Base-by-base conservation (phyloP, 306 rosid genomes). In the Myrica gale region DNA sequence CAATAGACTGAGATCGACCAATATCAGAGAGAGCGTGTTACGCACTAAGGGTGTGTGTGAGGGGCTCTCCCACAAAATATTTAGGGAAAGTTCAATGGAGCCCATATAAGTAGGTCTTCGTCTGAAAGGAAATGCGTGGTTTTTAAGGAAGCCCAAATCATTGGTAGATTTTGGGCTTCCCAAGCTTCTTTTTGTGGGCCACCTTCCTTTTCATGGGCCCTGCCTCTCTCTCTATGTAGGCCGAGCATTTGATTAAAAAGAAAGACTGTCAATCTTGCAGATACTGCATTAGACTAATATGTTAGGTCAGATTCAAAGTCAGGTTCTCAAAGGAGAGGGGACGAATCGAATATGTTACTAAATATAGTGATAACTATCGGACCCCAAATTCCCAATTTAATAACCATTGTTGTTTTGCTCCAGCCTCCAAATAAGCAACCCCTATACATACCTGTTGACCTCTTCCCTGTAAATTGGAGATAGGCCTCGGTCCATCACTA, bases 271-370 rank as follows among this genome's bases (percentile, higher is more conserved):
- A 11, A 43, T 67, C n/a, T 60, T 7, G 32, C 5, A 47, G 13
- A 26, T 15, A 66, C 37, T 57, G 69, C 55, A 11, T 20, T 45
- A 77, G 74, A 73, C 13, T 65, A 7, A 52, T 81, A 69, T 83
- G n/a, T 32, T 73, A 68, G 84, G 85, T 70, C 76, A 50, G 68
- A 76, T 82, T 78, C 76, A 76, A 80, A 71, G 65, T 78, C 47
- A 58, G 84, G 91, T 85, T 88, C 91, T 90, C 83, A 76, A 56
- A 61, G 50, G 83, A 75, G 82, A 80, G 37, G 90, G 94, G 83
- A 82, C 85, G 80, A 58, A 37, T 47, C 85, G 80, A 58, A 37
- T 47, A 76, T 71, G 75, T 82, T 84, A 65, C 96, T 70, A 78
- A 74, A 80, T 76, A 80, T 72, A 68, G 84, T 15, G 83, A 74